These are phyloP conservation scores for Leccinum barrowsii DNA, from an alignment of 768 basidiomycete species.

Conservation along the genomic window DNA sequence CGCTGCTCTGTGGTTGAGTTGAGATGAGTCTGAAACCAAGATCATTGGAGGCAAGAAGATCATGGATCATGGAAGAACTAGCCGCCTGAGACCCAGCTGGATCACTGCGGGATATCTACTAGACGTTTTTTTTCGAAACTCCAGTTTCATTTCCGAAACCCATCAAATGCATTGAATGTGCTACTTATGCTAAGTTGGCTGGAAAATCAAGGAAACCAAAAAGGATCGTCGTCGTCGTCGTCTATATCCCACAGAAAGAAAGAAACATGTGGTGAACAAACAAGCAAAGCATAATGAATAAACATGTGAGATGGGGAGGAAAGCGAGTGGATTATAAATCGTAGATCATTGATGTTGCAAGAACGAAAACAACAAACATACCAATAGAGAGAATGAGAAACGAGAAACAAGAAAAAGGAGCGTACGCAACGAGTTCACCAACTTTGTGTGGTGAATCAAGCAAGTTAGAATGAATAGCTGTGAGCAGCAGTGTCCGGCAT, in stretches of 20 bases:
- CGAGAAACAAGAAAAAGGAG: conserved; percentile 12
- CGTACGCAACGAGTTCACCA: conserved; percentile 15
- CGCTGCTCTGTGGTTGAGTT: no score
- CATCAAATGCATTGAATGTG: neutral
- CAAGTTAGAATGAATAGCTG: neutral
- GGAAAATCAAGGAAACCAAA: neutral
- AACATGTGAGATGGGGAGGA: neutral
- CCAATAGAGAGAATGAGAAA: neutral
- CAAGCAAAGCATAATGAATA: neutral
- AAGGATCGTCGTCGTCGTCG: conserved; percentile 6
- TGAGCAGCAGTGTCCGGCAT: neutral
- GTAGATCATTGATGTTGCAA: neutral
- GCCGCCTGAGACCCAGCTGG: no score
- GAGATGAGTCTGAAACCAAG: no score
- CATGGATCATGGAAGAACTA: no score
- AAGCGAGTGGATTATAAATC: neutral
- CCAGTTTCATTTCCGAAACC: neutral
- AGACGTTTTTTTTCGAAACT: neutral
- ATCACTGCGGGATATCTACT: no score
- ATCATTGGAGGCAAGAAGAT: no score
- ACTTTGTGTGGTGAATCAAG: neutral
- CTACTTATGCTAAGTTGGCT: neutral
- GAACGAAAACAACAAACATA: neutral
- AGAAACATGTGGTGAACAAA: conserved; percentile 1
- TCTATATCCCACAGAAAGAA: conserved; percentile 6